phyloP scores from a whole-genome alignment of 345 rosid genomes.

The Lagerstroemia speciosa region DNA sequence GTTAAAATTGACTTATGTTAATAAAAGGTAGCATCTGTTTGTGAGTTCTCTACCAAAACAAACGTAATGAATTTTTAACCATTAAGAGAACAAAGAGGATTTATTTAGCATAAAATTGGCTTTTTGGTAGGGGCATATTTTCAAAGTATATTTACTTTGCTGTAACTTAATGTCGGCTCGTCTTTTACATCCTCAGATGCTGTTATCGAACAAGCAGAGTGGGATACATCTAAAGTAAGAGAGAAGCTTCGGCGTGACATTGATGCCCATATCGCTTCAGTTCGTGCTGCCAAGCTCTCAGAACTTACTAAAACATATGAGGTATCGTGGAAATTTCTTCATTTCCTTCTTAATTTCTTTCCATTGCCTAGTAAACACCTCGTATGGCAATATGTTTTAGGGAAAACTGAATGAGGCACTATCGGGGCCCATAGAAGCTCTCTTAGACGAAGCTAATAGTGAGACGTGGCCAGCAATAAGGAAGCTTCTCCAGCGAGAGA shows the following conservation, averaged over 20 bases:
- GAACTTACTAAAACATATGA: constrained; percentile 66
- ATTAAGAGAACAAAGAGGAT: background rate
- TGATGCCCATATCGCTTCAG: constrained; percentile 76
- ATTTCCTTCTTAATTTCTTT: background rate
- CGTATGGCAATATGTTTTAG: constrained; percentile 22
- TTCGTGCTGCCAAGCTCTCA: constrained; percentile 68
- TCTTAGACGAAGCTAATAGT: constrained; percentile 70
- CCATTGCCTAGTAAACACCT: background rate
- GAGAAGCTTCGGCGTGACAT: constrained; percentile 84
- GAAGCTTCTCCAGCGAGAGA: constrained; percentile 60
- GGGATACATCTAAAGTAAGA: constrained; percentile 73
- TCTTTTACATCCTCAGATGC: constrained; percentile 45
- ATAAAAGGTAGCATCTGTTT: background rate
- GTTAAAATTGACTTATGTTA: background rate
- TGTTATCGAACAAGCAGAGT: constrained; percentile 70
- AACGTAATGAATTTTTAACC: background rate
- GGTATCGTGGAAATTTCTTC: constrained; percentile 28
- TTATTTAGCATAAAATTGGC: background rate
- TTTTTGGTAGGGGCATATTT: background rate
- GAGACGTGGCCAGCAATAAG: constrained; percentile 90
- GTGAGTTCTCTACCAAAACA: background rate
- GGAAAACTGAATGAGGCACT: constrained; percentile 64
- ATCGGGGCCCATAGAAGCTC: constrained; percentile 88
- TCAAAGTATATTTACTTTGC: background rate
- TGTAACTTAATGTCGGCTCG: background rate